Evolutionary conservation across 306 rosid species (phyloP).

Genomic region (Betula pendula): DNA sequence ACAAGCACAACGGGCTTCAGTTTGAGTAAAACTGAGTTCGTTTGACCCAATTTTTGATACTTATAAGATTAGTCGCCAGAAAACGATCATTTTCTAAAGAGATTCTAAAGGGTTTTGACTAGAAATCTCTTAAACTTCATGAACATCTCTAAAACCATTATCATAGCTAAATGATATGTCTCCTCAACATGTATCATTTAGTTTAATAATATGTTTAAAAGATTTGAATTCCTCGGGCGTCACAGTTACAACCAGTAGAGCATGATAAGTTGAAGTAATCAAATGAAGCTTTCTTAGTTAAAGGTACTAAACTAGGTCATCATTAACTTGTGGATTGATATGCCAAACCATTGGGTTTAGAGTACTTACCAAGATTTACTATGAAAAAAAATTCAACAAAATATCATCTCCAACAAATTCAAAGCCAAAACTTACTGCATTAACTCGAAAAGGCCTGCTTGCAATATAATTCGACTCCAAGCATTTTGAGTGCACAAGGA

Average conservation of each 20-base stretch:
- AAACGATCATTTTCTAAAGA: too few relatives aligned
- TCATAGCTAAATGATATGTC: too few relatives aligned
- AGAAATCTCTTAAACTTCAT: too few relatives aligned
- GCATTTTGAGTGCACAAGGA: constrained; percentile 92
- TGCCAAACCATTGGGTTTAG: neutral
- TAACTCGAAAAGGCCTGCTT: constrained; percentile 91
- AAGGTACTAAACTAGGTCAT: neutral
- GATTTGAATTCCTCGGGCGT: too few relatives aligned
- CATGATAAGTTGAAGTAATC: neutral
- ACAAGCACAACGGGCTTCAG: too few relatives aligned
- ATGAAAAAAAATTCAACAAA: neutral
- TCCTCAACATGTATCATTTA: too few relatives aligned
- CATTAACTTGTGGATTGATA: neutral
- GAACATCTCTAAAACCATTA: too few relatives aligned
- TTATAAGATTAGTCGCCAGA: too few relatives aligned
- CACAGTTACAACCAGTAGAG: neutral
- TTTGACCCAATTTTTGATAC: too few relatives aligned
- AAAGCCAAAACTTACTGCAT: constrained; percentile 65
- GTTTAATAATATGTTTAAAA: too few relatives aligned
- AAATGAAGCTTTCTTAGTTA: neutral
- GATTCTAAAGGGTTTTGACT: too few relatives aligned
- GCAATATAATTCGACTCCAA: constrained; percentile 89
- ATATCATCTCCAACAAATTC: neutral
- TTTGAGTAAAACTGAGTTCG: too few relatives aligned
- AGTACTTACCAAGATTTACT: neutral